These are phyloP conservation scores for Lichtheimia ornata DNA, from an alignment of 371 early-diverging fungal species.

Conservation along the genomic window DNA sequence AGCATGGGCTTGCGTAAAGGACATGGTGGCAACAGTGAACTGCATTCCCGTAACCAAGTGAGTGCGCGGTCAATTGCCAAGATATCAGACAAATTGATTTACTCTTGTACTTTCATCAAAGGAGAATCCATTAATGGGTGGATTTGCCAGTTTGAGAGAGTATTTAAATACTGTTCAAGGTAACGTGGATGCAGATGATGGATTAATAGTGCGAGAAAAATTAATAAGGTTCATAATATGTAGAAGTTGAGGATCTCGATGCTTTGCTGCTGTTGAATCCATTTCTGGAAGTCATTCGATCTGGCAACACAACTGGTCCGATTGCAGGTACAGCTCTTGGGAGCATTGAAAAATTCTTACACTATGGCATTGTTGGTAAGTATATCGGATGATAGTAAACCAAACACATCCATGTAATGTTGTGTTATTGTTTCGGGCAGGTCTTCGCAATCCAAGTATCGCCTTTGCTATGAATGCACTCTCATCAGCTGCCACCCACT, in stretches of 20 bases:
- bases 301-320: constrained; percentile 92
- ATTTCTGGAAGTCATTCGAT: constrained; percentile 88
- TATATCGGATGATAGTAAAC: neutral
- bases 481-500: constrained; percentile 84
- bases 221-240: neutral
- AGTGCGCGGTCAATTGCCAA: neutral
- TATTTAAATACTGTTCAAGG: constrained; percentile 64
- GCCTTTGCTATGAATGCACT: constrained; percentile 72
- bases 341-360: constrained; percentile 87
- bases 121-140: constrained; percentile 74
- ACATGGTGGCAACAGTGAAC: constrained; percentile 40
- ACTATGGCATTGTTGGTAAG: constrained; percentile 82
- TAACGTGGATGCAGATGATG: constrained; percentile 20
- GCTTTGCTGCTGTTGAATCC: constrained; percentile 81
- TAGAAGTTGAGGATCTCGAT: constrained; percentile 63
- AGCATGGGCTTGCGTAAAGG: constrained; percentile 67
- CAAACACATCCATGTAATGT: neutral
- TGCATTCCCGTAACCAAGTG: constrained; percentile 47
- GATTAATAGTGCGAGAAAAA: neutral
- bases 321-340: constrained; percentile 90
- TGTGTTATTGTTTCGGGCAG: constrained; percentile 25
- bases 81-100: too few species aligned
- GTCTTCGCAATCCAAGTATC: constrained; percentile 68
- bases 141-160: constrained; percentile 69
- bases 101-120: constrained; percentile 11